Conservation (phyloP, 2,329 filamentous ascomycete genomes). For the Aspergillus sp. region DNA sequence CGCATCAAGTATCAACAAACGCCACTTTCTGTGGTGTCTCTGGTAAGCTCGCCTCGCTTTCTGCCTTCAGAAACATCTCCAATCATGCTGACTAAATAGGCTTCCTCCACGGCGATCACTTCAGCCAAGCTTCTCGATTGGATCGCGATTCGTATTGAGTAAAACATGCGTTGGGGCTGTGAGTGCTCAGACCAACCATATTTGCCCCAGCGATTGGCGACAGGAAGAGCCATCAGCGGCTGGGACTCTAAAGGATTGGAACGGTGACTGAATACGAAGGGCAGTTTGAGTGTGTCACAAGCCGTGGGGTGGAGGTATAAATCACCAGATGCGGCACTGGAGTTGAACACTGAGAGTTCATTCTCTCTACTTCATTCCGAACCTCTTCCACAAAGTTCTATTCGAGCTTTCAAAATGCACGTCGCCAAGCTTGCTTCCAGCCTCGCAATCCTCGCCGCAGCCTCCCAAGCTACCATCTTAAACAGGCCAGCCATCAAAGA, state of each 20-base stretch:
- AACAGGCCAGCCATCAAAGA: slow-evolving; percentile 20
- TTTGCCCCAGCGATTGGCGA: neutral
- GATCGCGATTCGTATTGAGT: slow-evolving; percentile 6
- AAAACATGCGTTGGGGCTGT: slow-evolving; percentile 9
- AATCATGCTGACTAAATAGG: neutral
- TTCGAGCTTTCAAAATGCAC: neutral
- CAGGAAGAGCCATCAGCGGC: neutral
- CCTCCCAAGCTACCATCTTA: slow-evolving; percentile 4
- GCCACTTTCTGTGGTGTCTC: slow-evolving; percentile 7
- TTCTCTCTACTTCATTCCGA: neutral
- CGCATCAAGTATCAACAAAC: neutral
- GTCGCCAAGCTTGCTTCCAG: neutral
- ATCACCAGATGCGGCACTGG: neutral
- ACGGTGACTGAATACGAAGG: neutral
- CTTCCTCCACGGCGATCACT: neutral
- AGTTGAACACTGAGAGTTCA: neutral
- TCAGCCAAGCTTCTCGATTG: slow-evolving; percentile 5
- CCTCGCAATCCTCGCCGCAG: slow-evolving; percentile 2
- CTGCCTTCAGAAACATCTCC: slow-evolving; percentile 13
- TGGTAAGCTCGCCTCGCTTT: neutral
- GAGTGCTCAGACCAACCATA: slow-evolving; percentile 9
- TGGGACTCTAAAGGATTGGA: neutral
- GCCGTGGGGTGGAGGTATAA: neutral
- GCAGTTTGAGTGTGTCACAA: neutral
- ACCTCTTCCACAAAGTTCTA: neutral